Base-by-base conservation (phyloP, 352 stramenopile species). In the Globisporangium acanthophoron region DNA sequence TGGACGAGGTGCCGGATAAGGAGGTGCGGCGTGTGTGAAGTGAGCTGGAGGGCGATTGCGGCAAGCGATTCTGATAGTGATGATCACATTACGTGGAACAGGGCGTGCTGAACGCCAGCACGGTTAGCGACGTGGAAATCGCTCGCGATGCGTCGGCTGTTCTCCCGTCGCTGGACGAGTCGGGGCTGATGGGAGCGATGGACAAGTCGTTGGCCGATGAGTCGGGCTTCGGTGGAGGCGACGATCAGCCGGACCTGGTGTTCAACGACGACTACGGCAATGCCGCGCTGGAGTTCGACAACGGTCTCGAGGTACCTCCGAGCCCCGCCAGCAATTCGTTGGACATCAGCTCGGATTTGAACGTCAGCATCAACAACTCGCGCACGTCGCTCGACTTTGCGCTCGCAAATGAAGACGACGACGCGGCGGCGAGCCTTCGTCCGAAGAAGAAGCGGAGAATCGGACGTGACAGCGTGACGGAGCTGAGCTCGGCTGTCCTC, bases 361-460 rank as follows among this genome's bases (percentile, higher is more conserved):
- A 87, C 56, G 56, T 76, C 29, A 90, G 81, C 46, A 70, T 88
- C 21, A 78, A 78, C 59, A 84, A 80, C 40, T 77, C 62, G n/a
- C 80, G 81, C 37, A 59, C 71, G 40, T 93, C 86, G 21, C 75
- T 93, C 51, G 82, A 92, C 51, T 68, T 83, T 31, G 79, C 75
- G 5, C 61, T 91, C 43, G 67, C 56, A 0, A 76, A 75, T 56
- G 67, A 73, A 8, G 71, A 85, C 39, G 70, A 80, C 37, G 66
- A 59, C 0, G 48, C 64, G 8, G 44, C 20, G 4, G 56, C 74
- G 47, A 54, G 63, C 3, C 61, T 58, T 0, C 71, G 74, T 31
- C 80, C 80, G 27, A 86, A 79, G 56, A 94, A 92, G 69, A 92
- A 92, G 65, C 81, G 86, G 16, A 89, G 88, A 51, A 87, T 95